A percentile compares a stretch with the other conserved stretches of the same genome.
Conservation (phyloP, 768 basidiomycete genomes). For the Hericium erinaceus region DNA sequence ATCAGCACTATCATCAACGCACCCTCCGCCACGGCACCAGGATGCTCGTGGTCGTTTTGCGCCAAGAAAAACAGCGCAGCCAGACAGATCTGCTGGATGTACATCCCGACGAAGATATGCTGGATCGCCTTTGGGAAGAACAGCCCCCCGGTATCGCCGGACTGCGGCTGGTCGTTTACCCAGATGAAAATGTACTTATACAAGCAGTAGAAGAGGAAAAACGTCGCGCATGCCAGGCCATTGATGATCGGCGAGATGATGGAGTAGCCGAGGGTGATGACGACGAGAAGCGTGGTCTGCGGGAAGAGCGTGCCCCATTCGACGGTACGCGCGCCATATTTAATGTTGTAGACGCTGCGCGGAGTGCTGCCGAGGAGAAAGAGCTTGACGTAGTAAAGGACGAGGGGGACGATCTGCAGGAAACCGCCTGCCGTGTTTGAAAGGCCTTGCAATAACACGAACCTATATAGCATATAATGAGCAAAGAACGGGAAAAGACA, state of each 20-base stretch:
- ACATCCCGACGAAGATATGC: conserved; percentile 90
- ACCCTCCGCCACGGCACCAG: conserved; percentile 63
- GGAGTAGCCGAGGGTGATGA: conserved; percentile 78
- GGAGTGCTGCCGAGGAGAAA: conserved; percentile 84
- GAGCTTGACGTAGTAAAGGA: conserved; percentile 87
- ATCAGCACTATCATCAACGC: conserved; percentile 82
- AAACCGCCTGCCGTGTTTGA: conserved; percentile 74
- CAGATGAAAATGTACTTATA: conserved; percentile 48
- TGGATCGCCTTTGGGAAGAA: conserved; percentile 95
- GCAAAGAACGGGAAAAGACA: neutral
- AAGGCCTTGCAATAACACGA: conserved; percentile 74
- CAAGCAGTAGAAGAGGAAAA: conserved; percentile 74
- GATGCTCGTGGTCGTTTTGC: conserved; percentile 37
- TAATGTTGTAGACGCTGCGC: conserved; percentile 74
- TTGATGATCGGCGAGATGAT: conserved; percentile 92
- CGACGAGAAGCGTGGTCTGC: conserved; percentile 64
- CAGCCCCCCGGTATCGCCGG: conserved; percentile 78
- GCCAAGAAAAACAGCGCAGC: conserved; percentile 88
- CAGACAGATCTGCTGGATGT: conserved; percentile 82
- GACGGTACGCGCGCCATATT: conserved; percentile 59
- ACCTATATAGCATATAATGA: conserved; percentile 30
- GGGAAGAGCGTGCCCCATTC: conserved; percentile 75
- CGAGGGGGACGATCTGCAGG: conserved; percentile 63
- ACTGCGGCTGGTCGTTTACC: conserved; percentile 58
- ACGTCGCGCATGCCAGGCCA: conserved; percentile 74